Evolutionary conservation across 2,329 filamentous ascomycete species (phyloP), one percentile per base, ranked within the genome.

Genomic region (Aureobasidium sp.): DNA sequence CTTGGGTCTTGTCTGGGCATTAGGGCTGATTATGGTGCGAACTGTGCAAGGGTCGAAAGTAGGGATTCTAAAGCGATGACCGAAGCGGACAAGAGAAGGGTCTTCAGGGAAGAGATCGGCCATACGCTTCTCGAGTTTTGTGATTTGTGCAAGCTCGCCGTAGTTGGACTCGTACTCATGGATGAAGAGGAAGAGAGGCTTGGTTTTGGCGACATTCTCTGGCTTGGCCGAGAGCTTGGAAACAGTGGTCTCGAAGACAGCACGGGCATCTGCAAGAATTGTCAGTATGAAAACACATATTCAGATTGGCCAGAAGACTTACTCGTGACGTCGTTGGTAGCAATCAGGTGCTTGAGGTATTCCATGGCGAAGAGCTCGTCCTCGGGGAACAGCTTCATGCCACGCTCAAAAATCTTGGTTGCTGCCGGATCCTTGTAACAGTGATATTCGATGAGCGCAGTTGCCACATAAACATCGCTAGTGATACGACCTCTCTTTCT

Each of bases 111-210:
- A 99, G n/a, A 97, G 81, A 70, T 96, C 91, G 26, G 84, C 84
- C 91, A 99, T 97, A 51, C 94, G 87, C 69, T 87, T 88, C 75
- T 99, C 95, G 17, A 99, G 81, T 72, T 95, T 94, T 66, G 87
- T 85, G 60, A 99, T 91, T 69, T 97, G 92, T 6, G 89, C 85
- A 5, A 97, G 82, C 72, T 99, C 94, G 62, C 95, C 94, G 70
- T 92, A 99, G 66, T 91, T 87, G 12, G 91, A 92, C 77, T 99
- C 94, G 72, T 96, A 96, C 68, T 92, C 88, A 76, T 99, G 93
- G 73, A 99, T 93, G 76, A 93, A 97, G 2, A 86, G 81, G 70
- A 96, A 96, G 0, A 99, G 83, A 0, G 89, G 84, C 73, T 94
- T 95, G 9, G 92, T 86, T 70, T 91, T 94, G 61, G 81, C 76